Evolutionary conservation across 2,329 filamentous ascomycete species (phyloP).

Genomic region (Trichoderma sp.): DNA sequence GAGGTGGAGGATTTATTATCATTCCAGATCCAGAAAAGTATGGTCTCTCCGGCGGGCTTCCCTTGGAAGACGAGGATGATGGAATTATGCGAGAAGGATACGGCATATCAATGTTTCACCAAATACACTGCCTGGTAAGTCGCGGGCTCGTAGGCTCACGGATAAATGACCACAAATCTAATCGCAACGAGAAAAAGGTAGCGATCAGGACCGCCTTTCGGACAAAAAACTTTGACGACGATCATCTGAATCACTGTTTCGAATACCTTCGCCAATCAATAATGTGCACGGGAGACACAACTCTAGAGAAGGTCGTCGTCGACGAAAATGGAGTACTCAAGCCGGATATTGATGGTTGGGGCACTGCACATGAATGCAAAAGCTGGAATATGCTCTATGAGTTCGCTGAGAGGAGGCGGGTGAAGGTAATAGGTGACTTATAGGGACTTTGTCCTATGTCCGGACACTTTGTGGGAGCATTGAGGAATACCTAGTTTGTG

Average conservation of each 20-base stretch:
- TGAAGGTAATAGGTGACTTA: not conserved
- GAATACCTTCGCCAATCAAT: not conserved
- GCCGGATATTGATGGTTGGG: not conserved
- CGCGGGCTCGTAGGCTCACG: conserved; percentile 47
- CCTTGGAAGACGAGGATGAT: conserved; percentile 36
- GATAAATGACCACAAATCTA: not conserved
- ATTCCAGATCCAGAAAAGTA: not conserved
- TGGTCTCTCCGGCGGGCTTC: conserved; percentile 28
- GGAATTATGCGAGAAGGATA: not conserved
- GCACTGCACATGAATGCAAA: not conserved
- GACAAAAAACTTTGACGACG: not conserved
- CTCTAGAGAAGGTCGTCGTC: not conserved
- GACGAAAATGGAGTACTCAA: not conserved
- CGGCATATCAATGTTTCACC: not conserved
- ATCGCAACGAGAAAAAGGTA: not conserved
- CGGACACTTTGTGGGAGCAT: not conserved
- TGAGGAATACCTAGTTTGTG: not conserved
- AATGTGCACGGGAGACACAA: not conserved
- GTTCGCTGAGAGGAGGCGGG: not conserved
- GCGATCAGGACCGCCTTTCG: not conserved
- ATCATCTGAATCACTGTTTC: not conserved
- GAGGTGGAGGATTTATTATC: not conserved
- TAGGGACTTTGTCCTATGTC: not conserved
- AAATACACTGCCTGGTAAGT: conserved; percentile 24
- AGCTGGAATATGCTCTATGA: not conserved